Evolutionary conservation across 495 filamentous ascomycete species (phyloP).

Genomic region (Penicillium canescens): DNA sequence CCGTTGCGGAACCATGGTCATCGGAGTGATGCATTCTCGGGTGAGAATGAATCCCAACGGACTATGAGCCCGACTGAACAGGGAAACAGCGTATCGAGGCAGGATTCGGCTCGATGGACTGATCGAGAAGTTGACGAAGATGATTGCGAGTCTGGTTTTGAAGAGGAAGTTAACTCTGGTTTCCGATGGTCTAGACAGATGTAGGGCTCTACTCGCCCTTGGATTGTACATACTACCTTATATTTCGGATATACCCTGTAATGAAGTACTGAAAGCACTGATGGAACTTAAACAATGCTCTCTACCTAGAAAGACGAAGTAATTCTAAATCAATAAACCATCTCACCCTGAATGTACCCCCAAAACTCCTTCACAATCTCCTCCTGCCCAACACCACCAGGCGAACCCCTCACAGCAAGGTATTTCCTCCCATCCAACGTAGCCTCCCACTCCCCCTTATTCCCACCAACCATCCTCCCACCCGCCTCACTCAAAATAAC

Average conservation of each 20-base stretch:
- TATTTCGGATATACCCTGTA: constrained; percentile 14
- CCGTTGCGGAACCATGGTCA: neutral
- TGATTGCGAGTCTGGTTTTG: constrained; percentile 28
- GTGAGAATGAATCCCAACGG: constrained; percentile 13
- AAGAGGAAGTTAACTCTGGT: constrained; percentile 21
- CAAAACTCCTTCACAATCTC: constrained; percentile 83
- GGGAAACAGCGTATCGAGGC: constrained; percentile 20
- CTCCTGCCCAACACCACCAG: constrained; percentile 64
- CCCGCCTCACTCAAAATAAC: constrained; percentile 84
- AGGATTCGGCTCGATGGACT: constrained; percentile 41
- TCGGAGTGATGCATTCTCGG: constrained; percentile 5
- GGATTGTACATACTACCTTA: constrained; percentile 18
- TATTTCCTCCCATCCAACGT: constrained; percentile 76
- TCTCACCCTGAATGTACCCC: constrained; percentile 42
- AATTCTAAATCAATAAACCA: constrained; percentile 26
- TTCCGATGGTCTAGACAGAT: constrained; percentile 17
- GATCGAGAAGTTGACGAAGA: constrained; percentile 38
- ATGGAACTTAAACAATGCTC: too few relatives aligned
- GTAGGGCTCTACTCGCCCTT: neutral
- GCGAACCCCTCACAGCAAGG: constrained; percentile 67
- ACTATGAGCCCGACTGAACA: constrained; percentile 12
- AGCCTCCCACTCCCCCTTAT: constrained; percentile 74
- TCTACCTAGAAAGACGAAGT: too few relatives aligned
- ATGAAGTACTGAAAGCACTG: neutral
- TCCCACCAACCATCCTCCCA: constrained; percentile 75